Evolutionary conservation across 257 asterid species (phyloP).

Genomic region (Handroanthus guayacan): DNA sequence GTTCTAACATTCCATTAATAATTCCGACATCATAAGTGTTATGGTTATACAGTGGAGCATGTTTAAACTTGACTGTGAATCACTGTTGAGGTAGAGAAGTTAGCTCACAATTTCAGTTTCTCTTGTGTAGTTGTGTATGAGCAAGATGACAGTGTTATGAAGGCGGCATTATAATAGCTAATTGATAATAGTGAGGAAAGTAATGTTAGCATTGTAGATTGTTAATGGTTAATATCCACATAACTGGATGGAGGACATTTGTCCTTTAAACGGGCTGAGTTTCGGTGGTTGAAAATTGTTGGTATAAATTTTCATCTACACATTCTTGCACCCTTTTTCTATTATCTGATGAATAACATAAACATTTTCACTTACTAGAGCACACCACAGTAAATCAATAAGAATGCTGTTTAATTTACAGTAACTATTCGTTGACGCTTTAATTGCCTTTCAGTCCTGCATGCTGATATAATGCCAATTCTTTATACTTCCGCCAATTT

Average conservation of each 20-base stretch:
- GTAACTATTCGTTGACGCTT: constrained; percentile 8
- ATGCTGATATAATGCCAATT: not conserved
- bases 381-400: not conserved
- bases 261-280: not conserved
- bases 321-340: not conserved
- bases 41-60: not conserved
- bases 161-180: not conserved
- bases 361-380: not conserved
- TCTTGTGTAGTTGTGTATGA: constrained; percentile 1
- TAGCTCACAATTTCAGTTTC: not conserved
- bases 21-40: not conserved
- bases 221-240: not conserved
- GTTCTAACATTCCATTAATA: not conserved
- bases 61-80: constrained; percentile 9
- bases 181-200: not conserved
- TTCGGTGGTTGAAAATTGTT: not conserved
- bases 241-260: not conserved
- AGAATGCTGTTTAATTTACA: not conserved
- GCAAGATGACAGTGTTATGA: not conserved
- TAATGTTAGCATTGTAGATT: not conserved
- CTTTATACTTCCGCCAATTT: constrained; percentile 4
- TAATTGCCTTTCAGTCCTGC: constrained; percentile 1
- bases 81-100: constrained; percentile 2
- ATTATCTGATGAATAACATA: constrained; percentile 6
- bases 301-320: not conserved